Evolutionary conservation across 805 yeast genomes (phyloP).

Genomic region (Zygosaccharomyces lentus): DNA sequence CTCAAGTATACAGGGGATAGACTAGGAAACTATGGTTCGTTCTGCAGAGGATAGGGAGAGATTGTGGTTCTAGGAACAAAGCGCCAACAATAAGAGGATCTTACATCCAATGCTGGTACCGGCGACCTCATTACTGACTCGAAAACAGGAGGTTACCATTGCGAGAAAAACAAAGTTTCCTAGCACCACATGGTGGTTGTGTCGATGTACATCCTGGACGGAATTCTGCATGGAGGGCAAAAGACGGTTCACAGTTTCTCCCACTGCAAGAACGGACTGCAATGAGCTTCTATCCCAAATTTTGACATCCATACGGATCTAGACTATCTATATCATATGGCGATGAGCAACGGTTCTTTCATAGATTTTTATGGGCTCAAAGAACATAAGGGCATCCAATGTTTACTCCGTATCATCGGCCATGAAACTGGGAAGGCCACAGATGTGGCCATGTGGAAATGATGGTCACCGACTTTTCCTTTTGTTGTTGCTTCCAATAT

Average conservation of each 20-base stretch:
- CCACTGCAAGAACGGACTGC: slow-evolving; percentile 39
- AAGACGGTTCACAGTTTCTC: slow-evolving; percentile 44
- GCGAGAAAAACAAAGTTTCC: slow-evolving; percentile 57
- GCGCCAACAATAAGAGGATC: slow-evolving; percentile 41
- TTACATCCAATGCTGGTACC: slow-evolving; percentile 56
- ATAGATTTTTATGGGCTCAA: slow-evolving; percentile 54
- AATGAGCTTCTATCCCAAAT: slow-evolving; percentile 49
- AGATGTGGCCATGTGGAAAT: slow-evolving; percentile 39
- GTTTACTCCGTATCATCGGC: slow-evolving; percentile 25
- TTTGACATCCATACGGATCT: slow-evolving; percentile 35
- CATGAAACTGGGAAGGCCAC: slow-evolving; percentile 35
- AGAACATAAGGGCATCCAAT: slow-evolving; percentile 18
- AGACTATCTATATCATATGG: slow-evolving; percentile 46
- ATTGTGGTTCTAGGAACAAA: slow-evolving; percentile 34
- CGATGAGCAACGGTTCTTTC: slow-evolving; percentile 66
- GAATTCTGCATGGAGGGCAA: slow-evolving; percentile 37
- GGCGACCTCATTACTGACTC: slow-evolving; percentile 54
- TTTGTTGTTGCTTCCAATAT: slow-evolving; percentile 54
- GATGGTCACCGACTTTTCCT: slow-evolving; percentile 49
- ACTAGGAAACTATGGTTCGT: slow-evolving; percentile 41
- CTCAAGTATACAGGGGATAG: slow-evolving; percentile 56
- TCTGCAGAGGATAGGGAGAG: slow-evolving; percentile 30
- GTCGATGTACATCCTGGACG: slow-evolving; percentile 48
- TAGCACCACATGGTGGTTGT: slow-evolving; percentile 58
- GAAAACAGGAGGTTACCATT: slow-evolving; percentile 45